A percentile compares a stretch with the other conserved stretches of the same genome.
These are phyloP conservation scores for Termitomyces sp. DNA, from an alignment of 768 basidiomycete species.

Conservation along the genomic window DNA sequence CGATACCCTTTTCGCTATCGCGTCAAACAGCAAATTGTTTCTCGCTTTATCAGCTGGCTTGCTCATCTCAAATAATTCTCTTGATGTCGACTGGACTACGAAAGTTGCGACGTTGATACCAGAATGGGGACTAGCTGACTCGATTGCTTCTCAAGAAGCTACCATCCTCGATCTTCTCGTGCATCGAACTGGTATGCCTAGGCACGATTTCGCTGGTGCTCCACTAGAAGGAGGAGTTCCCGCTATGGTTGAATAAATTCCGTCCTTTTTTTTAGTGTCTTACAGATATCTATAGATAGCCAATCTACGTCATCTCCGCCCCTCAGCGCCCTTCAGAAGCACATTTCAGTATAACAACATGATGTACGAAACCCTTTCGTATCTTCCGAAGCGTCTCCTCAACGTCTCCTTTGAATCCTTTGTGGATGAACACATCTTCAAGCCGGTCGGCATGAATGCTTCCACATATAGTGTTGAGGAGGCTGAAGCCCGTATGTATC, in stretches of 20 bases:
- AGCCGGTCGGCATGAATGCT: slow-evolving; percentile 32
- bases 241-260: slow-evolving; percentile 26
- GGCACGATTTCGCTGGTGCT: slow-evolving; percentile 34
- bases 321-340: slow-evolving; percentile 34
- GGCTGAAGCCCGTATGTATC: slow-evolving; percentile 25
- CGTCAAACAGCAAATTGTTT: slow-evolving; percentile 40
- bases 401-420: slow-evolving; percentile 37
- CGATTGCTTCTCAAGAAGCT: slow-evolving; percentile 26
- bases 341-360: slow-evolving; percentile 43
- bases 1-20: slow-evolving; percentile 40
- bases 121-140: slow-evolving; percentile 35
- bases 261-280: neutral
- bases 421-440: slow-evolving; percentile 32
- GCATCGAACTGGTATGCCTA: slow-evolving; percentile 41
- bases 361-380: slow-evolving; percentile 38
- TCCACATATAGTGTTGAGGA: slow-evolving; percentile 35
- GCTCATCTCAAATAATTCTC: slow-evolving; percentile 31
- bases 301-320: slow-evolving; percentile 30
- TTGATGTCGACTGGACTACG: slow-evolving; percentile 33
- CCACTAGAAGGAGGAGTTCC: slow-evolving; percentile 24
- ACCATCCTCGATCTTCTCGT: slow-evolving; percentile 37
- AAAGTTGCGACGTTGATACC: slow-evolving; percentile 31
- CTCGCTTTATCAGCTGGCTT: slow-evolving; percentile 33
- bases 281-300: slow-evolving; percentile 23
- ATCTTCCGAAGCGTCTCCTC: slow-evolving; percentile 32